phyloP scores from a whole-genome alignment of 257 asterid species.

The Ophiorrhiza pumila region DNA sequence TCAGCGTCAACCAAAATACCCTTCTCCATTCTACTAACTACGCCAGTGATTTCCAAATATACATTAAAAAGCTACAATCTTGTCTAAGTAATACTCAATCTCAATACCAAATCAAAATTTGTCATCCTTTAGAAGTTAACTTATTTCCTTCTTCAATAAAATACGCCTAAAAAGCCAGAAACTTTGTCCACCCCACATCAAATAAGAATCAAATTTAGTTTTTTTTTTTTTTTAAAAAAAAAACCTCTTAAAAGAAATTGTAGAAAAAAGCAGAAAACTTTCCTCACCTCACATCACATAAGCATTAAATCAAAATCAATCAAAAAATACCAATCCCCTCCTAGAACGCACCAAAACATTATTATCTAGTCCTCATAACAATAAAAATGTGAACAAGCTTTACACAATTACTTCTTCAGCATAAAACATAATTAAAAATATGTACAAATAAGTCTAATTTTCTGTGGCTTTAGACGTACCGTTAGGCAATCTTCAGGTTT shows the following conservation, averaged over 20 bases:
- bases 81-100: no score
- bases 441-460: background rate
- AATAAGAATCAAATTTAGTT: background rate
- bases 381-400: background rate
- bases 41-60: no score
- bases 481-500: conserved; percentile 87
- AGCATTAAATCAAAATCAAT: background rate
- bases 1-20: no score
- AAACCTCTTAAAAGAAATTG: no score
- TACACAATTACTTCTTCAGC: background rate
- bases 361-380: background rate
- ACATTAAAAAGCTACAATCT: no score
- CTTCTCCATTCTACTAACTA: background rate
- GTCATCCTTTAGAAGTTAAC: background rate
- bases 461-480: conserved; percentile 25
- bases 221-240: background rate
- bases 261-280: background rate
- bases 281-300: background rate
- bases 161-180: background rate
- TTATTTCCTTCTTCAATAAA: background rate
- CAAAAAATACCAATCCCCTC: background rate
- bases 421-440: background rate
- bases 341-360: background rate
- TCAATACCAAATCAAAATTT: background rate
- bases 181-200: background rate